Evolutionary conservation across 176 grass and related monocot genomes (phyloP), one percentile per base, ranked within the genome.

Genomic region (Chloris gayana): DNA sequence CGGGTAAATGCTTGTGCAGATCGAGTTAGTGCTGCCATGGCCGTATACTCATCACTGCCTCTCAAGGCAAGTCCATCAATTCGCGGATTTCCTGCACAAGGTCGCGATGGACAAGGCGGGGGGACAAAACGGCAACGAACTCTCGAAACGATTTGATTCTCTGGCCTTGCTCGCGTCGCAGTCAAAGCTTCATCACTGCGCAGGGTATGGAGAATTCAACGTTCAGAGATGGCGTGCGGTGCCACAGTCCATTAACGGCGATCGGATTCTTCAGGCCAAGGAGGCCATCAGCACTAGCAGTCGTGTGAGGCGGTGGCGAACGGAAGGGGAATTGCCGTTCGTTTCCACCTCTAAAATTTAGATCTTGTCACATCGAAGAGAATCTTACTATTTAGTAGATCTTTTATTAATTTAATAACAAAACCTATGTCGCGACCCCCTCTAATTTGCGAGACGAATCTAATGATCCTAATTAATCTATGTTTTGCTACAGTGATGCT

Each of bases 141-240:
- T 22, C 41, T 76, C 6, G 22, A 12, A 31, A 64, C 17, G 67
- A 64, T 30, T 7, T 58, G 56, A 58, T 29, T 18, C 8, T 35
- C 3, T 35, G 27, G 0, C 19, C 33, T 32, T 10, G 2, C 1
- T 24, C n/a, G 9, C 24, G 14, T 59, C 6, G n/a, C 57, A 31
- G 74, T 76, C 57, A 76, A 45, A 30, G 74, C 35, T 44, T 44
- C 41, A 44, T 44, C 27, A 27, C n/a, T 5, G 15, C 60, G 30
- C 73, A 18, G 47, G 18, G 53, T 49, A 34, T 12, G 14, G 54
- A 58, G 65, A 54, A 54, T 56, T 79, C 46, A 14, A 27, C 47
- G 30, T 37, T 68, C 64, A 56, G 77, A 79, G 77, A 69, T 35
- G 14, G 64, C 13, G 24, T 54, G 21, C 53, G 53, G 53, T 10